Conservation (phyloP, 371 early-diverging fungal species). For the Mortierella sp. region DNA sequence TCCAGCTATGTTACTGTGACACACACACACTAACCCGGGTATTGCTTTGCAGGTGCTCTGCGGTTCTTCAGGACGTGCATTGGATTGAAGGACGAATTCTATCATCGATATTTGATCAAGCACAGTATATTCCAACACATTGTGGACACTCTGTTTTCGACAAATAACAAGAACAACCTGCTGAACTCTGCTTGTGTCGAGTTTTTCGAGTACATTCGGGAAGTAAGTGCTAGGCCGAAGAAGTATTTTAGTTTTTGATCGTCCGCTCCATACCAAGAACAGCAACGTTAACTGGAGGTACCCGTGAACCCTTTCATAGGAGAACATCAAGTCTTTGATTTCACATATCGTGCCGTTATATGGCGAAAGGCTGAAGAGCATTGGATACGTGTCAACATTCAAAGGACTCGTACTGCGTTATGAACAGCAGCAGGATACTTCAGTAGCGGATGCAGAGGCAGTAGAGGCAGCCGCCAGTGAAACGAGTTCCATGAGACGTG, state of each 20-base stretch:
- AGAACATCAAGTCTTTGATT: conserved; percentile 76
- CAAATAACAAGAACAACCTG: conserved; percentile 78
- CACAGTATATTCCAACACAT: conserved; percentile 75
- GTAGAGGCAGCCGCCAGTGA: conserved; percentile 34
- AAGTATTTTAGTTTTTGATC: background rate
- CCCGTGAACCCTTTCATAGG: conserved; percentile 39
- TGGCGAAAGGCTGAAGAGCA: conserved; percentile 66
- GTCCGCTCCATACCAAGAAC: background rate
- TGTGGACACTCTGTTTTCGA: conserved; percentile 70
- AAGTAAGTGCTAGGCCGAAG: conserved; percentile 55
- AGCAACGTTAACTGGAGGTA: background rate
- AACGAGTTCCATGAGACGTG: conserved; percentile 26
- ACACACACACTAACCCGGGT: background rate
- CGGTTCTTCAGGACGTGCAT: conserved; percentile 82
- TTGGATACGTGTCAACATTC: conserved; percentile 72
- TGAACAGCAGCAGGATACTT: conserved; percentile 69
- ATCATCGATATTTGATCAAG: conserved; percentile 73
- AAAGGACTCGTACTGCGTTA: conserved; percentile 63
- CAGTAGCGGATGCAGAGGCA: conserved; percentile 36
- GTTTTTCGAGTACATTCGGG: conserved; percentile 82
- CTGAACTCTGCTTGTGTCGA: conserved; percentile 91
- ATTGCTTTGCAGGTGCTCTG: conserved; percentile 35
- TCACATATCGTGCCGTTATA: conserved; percentile 76
- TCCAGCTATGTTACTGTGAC: background rate
- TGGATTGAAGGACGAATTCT: conserved; percentile 81